Base-by-base conservation (phyloP, 257 asterid genomes). In the Lavandula angustifolia region DNA sequence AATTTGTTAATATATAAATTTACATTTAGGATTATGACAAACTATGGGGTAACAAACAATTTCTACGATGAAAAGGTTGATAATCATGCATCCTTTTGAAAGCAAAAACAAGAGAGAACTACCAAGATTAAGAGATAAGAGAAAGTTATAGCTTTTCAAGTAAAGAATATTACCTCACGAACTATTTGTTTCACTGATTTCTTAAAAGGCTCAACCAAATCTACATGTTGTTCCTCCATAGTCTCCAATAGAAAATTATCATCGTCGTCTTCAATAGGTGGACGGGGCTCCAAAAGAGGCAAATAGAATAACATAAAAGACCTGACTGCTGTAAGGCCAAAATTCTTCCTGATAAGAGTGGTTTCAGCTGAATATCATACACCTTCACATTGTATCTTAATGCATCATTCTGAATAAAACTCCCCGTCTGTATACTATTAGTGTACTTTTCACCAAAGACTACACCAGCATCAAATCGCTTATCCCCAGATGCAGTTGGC, bases 281-380 rank as follows among this genome's bases (percentile, higher is more conserved):
- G 14, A 38, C 55, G 83, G 51, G 92, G 92, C 89, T 89, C 97
- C 88, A 92, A 10, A 63, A 89, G 92, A 58, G 99, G 97, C 79
- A 92, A 76, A 73, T 85, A 92, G 81, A 85, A 89, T 51, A 81
- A 50, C 54, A 85, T 75, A 70, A 92, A 85, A 10, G 92, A 82
- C 80, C 99, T 84, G 77, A 89, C 33, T 4, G 96, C 82, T 38
- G 92, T 89, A 68, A 89, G 34, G 22, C 83, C 88, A 52, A 92
- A 69, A 72, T 74, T 74, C 72, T 77, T 92, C 99, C 96, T 14
- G 99, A 89, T 59, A 85, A 73, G 54, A 92, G 71, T 13, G 97
- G 87, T 71, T 82, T 92, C 78, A 80, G 69, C 80, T 84, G 81
- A 60, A 92, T 75, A 60, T 74, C 73, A 60, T 92, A 89, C 50